phyloP scores from a whole-genome alignment of 148 eudicot genomes.

The Suaeda aralocaspica region DNA sequence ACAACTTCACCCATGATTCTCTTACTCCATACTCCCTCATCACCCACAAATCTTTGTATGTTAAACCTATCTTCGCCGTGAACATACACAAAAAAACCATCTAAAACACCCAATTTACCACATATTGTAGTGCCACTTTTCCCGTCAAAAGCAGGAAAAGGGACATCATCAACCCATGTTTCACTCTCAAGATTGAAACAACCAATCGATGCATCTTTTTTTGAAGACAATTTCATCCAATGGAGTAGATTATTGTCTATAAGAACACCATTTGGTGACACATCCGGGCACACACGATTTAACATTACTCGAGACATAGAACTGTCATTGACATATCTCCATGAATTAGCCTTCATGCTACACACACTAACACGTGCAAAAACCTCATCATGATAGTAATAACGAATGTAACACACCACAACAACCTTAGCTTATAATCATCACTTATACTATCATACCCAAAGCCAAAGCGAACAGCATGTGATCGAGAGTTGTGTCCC shows the following conservation, averaged over 20 bases:
- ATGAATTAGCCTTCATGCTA: not conserved
- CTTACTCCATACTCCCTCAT: slow-evolving; percentile 11
- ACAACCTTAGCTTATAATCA: not conserved
- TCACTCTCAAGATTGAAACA: slow-evolving; percentile 11
- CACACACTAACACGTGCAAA: not conserved
- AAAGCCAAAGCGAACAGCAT: not conserved
- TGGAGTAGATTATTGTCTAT: not conserved
- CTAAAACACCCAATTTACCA: not conserved
- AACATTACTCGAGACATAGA: too few relatives aligned
- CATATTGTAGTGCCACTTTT: not conserved
- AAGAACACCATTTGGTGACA: not conserved
- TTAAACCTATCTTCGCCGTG: too few relatives aligned
- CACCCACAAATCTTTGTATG: slow-evolving; percentile 12
- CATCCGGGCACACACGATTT: not conserved
- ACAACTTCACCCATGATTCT: slow-evolving; percentile 7
- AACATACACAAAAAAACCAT: slow-evolving; percentile 11
- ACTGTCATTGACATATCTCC: not conserved
- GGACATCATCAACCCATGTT: slow-evolving; percentile 9
- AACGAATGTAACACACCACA: not conserved
- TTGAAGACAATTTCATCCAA: not conserved
- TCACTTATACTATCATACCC: not conserved
- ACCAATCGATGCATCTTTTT: not conserved
- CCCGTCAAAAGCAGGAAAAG: not conserved
- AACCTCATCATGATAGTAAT: too few relatives aligned
- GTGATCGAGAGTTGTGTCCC: too few relatives aligned